phyloP scores from a whole-genome alignment of 768 basidiomycete genomes.

The Candolleomyces efflorescens region DNA sequence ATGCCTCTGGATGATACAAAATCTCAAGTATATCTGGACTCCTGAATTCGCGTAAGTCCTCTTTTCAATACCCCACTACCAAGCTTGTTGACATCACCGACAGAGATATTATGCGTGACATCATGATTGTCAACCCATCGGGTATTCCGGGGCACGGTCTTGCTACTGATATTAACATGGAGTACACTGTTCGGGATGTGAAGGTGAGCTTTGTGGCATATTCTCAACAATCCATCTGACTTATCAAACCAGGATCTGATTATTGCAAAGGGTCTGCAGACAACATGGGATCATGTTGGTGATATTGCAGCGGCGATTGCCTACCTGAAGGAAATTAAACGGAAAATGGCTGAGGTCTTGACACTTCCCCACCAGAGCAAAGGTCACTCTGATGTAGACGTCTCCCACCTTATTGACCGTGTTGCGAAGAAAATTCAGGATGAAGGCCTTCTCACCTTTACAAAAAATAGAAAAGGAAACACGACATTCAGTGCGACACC shows the following conservation, averaged over 20 bases:
- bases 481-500: background rate
- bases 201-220: slow-evolving; percentile 2
- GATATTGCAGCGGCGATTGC: background rate
- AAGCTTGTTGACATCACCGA: too few species aligned
- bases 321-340: background rate
- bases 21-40: slow-evolving; percentile 26
- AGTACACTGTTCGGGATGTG: slow-evolving; percentile 22
- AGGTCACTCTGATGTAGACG: background rate
- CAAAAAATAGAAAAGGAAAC: background rate
- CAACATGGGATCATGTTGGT: background rate
- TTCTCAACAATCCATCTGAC: too few species aligned
- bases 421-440: background rate
- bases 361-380: background rate
- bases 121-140: slow-evolving; percentile 22
- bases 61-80: background rate
- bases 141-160: slow-evolving; percentile 24
- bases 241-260: slow-evolving; percentile 12
- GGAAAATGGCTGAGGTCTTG: background rate
- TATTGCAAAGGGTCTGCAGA: background rate
- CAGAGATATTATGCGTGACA: slow-evolving; percentile 24
- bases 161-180: slow-evolving; percentile 17
- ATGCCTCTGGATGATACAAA: slow-evolving; percentile 16
- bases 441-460: background rate
- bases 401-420: background rate
- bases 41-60: slow-evolving; percentile 17